Evolutionary conservation across 1,284 basidiomycete species (phyloP).

Genomic region (Chiua sp.): DNA sequence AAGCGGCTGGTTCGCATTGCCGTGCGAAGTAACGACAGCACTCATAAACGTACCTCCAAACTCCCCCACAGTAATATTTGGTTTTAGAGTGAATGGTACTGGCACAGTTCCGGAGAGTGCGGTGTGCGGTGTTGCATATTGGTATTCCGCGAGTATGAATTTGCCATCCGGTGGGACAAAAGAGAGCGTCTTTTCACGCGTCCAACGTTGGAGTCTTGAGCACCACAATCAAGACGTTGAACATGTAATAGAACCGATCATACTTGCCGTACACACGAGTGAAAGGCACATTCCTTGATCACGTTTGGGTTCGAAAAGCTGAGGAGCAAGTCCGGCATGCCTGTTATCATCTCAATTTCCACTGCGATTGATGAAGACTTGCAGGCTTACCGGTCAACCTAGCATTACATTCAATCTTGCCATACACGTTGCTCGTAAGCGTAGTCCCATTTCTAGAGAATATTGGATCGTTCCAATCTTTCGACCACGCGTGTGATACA

Average conservation of each 20-base stretch:
- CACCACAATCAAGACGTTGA: constrained; percentile 8
- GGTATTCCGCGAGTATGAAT: constrained; percentile 89
- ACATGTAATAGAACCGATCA: constrained; percentile 5
- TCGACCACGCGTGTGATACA: not conserved
- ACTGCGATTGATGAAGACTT: not conserved
- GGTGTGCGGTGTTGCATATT: constrained; percentile 51
- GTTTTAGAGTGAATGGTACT: constrained; percentile 71
- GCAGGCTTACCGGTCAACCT: constrained; percentile 70
- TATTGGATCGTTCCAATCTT: not conserved
- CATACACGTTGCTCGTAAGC: constrained; percentile 77
- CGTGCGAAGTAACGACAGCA: not conserved
- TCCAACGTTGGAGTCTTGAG: constrained; percentile 78
- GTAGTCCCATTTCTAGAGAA: constrained; percentile 73
- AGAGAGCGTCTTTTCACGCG: constrained; percentile 79
- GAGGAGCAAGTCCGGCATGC: constrained; percentile 88
- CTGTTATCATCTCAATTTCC: constrained; percentile 42
- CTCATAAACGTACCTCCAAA: constrained; percentile 57
- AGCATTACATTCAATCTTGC: constrained; percentile 82
- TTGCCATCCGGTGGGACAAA: constrained; percentile 96
- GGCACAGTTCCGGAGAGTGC: constrained; percentile 47
- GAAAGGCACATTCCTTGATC: constrained; percentile 84
- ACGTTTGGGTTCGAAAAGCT: constrained; percentile 81
- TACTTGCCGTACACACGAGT: constrained; percentile 87
- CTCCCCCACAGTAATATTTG: constrained; percentile 62
- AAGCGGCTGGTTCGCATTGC: not conserved